These are phyloP conservation scores for Priceomyces haplophilus DNA, from an alignment of 805 yeast genomes.

Conservation along the genomic window DNA sequence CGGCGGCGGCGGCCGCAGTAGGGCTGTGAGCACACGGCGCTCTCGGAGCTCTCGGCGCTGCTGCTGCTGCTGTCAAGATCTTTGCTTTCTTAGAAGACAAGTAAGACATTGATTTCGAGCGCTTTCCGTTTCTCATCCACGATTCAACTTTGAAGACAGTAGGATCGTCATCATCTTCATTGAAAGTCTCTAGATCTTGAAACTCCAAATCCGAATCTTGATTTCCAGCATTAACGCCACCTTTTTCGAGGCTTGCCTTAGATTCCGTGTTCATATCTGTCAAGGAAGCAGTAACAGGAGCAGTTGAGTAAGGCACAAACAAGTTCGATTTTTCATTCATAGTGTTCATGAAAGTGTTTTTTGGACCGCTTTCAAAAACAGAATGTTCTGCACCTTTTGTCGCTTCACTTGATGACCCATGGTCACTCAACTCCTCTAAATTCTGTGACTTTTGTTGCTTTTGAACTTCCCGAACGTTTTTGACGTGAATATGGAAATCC, in stretches of 20 bases:
- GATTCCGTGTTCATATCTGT: slow-evolving; percentile 23
- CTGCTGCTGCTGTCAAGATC: slow-evolving; percentile 71
- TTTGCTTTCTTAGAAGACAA: slow-evolving; percentile 50
- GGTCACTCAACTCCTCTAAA: slow-evolving; percentile 31
- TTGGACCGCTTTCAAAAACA: slow-evolving; percentile 49
- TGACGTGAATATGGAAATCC: slow-evolving; percentile 73
- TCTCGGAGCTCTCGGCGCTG: slow-evolving; percentile 76
- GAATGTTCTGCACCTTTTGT: slow-evolving; percentile 49
- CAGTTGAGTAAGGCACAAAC: slow-evolving; percentile 66
- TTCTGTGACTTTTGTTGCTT: slow-evolving; percentile 21
- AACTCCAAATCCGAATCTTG: slow-evolving; percentile 43
- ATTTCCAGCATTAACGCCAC: slow-evolving; percentile 4
- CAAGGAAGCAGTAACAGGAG: slow-evolving; percentile 74
- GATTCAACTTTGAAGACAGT: slow-evolving; percentile 37
- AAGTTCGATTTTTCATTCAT: slow-evolving; percentile 42
- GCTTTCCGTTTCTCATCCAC: slow-evolving; percentile 46
- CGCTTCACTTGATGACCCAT: slow-evolving; percentile 31
- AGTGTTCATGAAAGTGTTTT: slow-evolving; percentile 42
- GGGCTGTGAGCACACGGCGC: slow-evolving; percentile 55
- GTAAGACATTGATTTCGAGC: slow-evolving; percentile 66
- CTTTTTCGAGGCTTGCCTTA: slow-evolving; percentile 3
- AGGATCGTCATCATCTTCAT: slow-evolving; percentile 40
- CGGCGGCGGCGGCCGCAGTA: slow-evolving; percentile 69
- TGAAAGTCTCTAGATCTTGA: slow-evolving; percentile 49
- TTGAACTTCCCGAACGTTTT: slow-evolving; percentile 57